Conservation (phyloP, 1,284 basidiomycete genomes). For the Heterobasidion occidentale region DNA sequence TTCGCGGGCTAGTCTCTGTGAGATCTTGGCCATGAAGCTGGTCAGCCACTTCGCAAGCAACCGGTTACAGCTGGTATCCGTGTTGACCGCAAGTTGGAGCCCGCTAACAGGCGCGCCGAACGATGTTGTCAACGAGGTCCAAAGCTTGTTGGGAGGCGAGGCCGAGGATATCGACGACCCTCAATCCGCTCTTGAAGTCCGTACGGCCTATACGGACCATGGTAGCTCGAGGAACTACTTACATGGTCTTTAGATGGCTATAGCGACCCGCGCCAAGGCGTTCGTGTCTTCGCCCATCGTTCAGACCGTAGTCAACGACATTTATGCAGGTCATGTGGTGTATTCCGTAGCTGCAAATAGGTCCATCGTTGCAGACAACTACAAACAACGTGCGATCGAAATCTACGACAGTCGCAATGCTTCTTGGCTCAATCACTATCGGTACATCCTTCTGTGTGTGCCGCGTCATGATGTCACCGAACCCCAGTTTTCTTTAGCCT, state of each 20-base stretch:
- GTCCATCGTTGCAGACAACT: slow-evolving; percentile 80
- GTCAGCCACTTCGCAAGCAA: slow-evolving; percentile 65
- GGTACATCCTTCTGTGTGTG: slow-evolving; percentile 26
- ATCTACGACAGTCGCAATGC: slow-evolving; percentile 67
- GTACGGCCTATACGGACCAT: slow-evolving; percentile 13
- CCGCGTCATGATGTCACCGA: background rate
- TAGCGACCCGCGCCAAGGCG: slow-evolving; percentile 71
- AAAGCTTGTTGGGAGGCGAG: slow-evolving; percentile 37
- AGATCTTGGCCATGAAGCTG: slow-evolving; percentile 83
- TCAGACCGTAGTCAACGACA: slow-evolving; percentile 77
- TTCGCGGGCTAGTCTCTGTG: slow-evolving; percentile 72
- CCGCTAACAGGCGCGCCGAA: slow-evolving; percentile 73
- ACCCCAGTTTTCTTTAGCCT: slow-evolving; percentile 33
- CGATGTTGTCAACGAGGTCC: slow-evolving; percentile 59
- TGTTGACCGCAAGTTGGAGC: slow-evolving; percentile 74
- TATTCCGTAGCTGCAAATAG: slow-evolving; percentile 59
- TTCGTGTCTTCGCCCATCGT: slow-evolving; percentile 76
- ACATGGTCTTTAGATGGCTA: slow-evolving; percentile 58
- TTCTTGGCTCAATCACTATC: slow-evolving; percentile 80
- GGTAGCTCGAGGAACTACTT: background rate
- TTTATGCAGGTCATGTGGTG: slow-evolving; percentile 68
- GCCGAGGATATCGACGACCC: slow-evolving; percentile 50
- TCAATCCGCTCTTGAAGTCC: slow-evolving; percentile 75
- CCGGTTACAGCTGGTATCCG: slow-evolving; percentile 65
- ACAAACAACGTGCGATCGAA: slow-evolving; percentile 70